Evolutionary conservation across 768 basidiomycete genomes (phyloP), one percentile per base, ranked within the genome.

Genomic region (Leccinum fibrillosum): DNA sequence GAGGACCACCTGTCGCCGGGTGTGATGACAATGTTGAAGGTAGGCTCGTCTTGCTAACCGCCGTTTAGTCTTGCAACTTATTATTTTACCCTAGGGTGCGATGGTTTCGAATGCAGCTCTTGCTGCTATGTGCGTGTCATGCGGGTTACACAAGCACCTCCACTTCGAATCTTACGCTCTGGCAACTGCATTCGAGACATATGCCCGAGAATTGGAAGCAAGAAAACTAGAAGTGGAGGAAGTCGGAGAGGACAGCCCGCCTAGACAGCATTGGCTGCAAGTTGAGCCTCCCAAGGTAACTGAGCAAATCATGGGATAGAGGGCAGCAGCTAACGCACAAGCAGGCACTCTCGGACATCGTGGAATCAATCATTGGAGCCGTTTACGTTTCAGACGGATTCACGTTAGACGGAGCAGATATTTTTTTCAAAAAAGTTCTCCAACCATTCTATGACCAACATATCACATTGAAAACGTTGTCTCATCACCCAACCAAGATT

Each of bases 61-160:
- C 37, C 13, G 37, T 30, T 54, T 12, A 26, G 34, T 48, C 32
- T 25, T 21, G 34, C 17, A 13, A 32, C 58, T 61, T 56, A 57
- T 61, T 56, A 57, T 23, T n/a, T 37, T 13, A 21, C 19, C 30
- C 35, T 64, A 93, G 92, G 82, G 84, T 28, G 88, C 89, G 8
- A 93, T 94, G 90, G 90, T 94, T 26, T 90, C 89, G 4, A 93
- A 93, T 69, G 80, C 84, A 30, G 78, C 87, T 17, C 76, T 94
- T 45, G 90, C 87, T 39, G 88, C 91, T 2, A 71, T 93, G 57
- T 91, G 88, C 62, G 84, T 93, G 17, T 80, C 79, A 62, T 81
- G 82, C 54, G 86, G 86, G 34, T 73, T 94, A 54, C 76, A 90
- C 57, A 73, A 84, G 45, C 75, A 86, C 70, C 72, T 93, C 26